Conservation (phyloP, 2,329 filamentous ascomycete genomes). For the Aspergillus niger region DNA sequence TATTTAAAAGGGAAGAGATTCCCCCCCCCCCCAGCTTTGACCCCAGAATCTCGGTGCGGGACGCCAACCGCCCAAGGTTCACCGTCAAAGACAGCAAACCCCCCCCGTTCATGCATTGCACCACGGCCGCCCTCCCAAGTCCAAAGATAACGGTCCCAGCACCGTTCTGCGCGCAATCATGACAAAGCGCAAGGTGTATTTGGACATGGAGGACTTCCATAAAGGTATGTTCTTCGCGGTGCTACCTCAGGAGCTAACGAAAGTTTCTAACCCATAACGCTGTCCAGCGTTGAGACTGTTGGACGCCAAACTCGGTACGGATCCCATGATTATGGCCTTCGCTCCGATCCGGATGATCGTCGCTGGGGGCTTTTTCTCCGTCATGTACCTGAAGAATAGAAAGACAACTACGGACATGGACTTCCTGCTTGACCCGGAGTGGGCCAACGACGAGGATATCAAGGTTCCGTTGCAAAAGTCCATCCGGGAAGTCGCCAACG, state of each 20-base stretch:
- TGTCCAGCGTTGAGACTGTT: background rate
- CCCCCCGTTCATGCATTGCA: background rate
- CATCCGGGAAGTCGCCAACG: constrained; percentile 6
- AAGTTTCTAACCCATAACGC: background rate
- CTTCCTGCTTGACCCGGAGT: constrained; percentile 16
- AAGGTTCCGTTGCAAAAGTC: constrained; percentile 10
- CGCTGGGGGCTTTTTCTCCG: constrained; percentile 16
- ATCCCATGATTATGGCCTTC: constrained; percentile 10
- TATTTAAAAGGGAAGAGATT: no score
- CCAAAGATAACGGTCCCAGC: background rate
- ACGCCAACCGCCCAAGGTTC: background rate
- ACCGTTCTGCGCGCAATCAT: background rate
- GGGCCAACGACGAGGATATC: constrained; percentile 12
- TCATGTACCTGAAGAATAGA: constrained; percentile 13
- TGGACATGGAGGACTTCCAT: constrained; percentile 7
- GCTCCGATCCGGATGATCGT: constrained; percentile 14
- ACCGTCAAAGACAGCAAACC: background rate
- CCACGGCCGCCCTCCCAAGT: background rate
- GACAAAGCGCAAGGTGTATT: constrained; percentile 3
- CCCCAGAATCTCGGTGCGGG: background rate
- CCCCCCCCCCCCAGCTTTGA: background rate
- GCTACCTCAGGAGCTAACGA: background rate
- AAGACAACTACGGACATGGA: constrained; percentile 13
- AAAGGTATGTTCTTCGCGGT: background rate
- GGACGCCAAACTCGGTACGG: constrained; percentile 1